phyloP scores from a whole-genome alignment of 768 basidiomycete genomes.

The Leccinum variicolor region DNA sequence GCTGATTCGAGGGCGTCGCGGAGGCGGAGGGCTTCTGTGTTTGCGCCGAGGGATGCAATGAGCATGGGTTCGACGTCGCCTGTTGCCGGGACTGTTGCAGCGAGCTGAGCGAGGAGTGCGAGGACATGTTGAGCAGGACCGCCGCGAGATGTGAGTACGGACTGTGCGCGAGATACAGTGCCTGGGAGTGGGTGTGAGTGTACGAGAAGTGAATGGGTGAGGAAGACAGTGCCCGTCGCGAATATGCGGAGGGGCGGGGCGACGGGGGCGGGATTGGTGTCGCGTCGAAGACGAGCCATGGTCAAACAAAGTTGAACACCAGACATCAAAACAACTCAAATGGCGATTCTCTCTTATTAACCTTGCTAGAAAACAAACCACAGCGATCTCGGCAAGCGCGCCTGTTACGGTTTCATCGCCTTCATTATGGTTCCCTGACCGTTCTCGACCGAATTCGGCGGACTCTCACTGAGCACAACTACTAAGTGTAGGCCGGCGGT shows the following conservation, averaged over 20 bases:
- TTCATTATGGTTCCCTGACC: no score
- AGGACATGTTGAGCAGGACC: conserved; percentile 72
- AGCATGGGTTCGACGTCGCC: conserved; percentile 50
- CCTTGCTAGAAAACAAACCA: no score
- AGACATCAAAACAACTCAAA: background rate
- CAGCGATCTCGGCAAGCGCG: no score
- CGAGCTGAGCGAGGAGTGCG: conserved; percentile 71
- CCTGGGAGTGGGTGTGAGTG: conserved; percentile 56
- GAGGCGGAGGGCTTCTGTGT: conserved; percentile 63
- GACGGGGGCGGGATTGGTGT: conserved; percentile 18
- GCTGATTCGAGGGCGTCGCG: conserved; percentile 61
- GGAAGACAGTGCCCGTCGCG: conserved; percentile 76
- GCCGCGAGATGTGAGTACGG: conserved; percentile 65
- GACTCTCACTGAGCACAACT: no score
- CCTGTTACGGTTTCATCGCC: no score
- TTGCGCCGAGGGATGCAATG: conserved; percentile 71
- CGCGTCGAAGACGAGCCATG: conserved; percentile 30
- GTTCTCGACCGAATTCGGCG: no score
- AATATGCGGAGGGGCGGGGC: conserved; percentile 53
- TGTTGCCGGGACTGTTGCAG: conserved; percentile 23
- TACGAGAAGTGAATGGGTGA: conserved; percentile 68
- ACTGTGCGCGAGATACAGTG: conserved; percentile 65
- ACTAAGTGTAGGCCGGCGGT: no score
- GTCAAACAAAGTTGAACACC: background rate
- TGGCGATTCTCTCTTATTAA: no score